Percentiles rank a stretch among this genome's conserved stretches.
Evolutionary conservation across 140 eudicot species (phyloP).

Genomic region (Anethum foeniculum): DNA sequence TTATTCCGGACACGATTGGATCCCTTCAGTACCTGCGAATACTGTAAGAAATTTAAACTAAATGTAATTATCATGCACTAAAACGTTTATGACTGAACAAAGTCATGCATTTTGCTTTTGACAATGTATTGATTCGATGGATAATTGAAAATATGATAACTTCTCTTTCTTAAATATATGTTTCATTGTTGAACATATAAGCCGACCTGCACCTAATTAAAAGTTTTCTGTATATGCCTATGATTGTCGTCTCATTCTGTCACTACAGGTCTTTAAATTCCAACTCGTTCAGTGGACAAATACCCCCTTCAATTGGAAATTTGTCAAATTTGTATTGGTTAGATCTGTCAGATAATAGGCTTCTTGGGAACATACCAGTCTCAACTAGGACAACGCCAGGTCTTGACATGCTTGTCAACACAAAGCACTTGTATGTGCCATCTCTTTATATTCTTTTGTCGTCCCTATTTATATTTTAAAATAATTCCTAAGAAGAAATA

Average conservation of each 20-base stretch:
- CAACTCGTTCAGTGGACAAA: conserved; percentile 55
- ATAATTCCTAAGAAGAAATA: neutral
- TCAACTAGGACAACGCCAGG: conserved; percentile 60
- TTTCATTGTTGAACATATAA: neutral
- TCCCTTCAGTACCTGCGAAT: conserved; percentile 33
- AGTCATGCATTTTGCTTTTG: neutral
- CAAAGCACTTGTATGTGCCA: conserved; percentile 71
- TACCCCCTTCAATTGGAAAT: conserved; percentile 72
- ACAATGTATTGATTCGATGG: neutral
- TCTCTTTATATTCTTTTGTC: neutral
- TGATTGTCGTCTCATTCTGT: neutral
- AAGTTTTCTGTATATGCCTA: neutral
- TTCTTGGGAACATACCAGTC: conserved; percentile 62
- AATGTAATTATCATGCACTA: neutral
- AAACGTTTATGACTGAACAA: neutral
- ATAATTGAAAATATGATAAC: neutral
- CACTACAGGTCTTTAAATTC: conserved; percentile 61
- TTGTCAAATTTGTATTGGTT: conserved; percentile 59
- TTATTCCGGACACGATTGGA: conserved; percentile 66
- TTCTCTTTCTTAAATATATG: neutral
- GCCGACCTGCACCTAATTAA: neutral
- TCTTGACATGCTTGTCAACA: conserved; percentile 63
- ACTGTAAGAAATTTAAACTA: conserved; percentile 41
- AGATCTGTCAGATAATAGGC: conserved; percentile 68
- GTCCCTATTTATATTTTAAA: neutral